These are phyloP conservation scores for Tricholomella constricta DNA, from an alignment of 768 basidiomycete genomes.

Conservation along the genomic window DNA sequence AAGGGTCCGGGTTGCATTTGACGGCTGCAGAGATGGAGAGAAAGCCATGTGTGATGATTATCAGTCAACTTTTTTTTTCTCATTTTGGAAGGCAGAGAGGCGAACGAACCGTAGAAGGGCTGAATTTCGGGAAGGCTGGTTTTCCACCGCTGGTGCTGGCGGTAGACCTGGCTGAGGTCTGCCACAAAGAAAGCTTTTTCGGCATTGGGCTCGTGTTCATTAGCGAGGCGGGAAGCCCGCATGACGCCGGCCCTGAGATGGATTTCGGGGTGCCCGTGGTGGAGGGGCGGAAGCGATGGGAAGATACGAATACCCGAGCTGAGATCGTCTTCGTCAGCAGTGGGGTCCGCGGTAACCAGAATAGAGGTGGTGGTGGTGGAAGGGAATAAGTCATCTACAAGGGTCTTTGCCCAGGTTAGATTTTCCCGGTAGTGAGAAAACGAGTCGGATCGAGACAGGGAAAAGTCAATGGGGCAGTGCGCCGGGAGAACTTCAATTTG, in stretches of 20 bases:
- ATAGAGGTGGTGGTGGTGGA: conserved; percentile 55
- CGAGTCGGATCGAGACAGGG: conserved; percentile 21
- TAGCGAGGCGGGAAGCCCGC: conserved; percentile 53
- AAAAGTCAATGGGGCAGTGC: conserved; percentile 35
- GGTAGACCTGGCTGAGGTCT: conserved; percentile 86
- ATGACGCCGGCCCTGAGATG: conserved; percentile 81
- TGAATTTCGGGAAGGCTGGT: conserved; percentile 79
- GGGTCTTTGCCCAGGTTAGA: conserved; percentile 54
- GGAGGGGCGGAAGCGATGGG: conserved; percentile 65
- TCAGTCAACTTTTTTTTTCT: too few relatives aligned
- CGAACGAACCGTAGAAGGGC: conserved; percentile 86
- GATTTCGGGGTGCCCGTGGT: conserved; percentile 67
- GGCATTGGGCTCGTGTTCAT: conserved; percentile 64
- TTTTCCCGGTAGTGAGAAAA: conserved; percentile 25
- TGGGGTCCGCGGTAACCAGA: conserved; percentile 52
- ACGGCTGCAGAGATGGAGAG: conserved; percentile 58
- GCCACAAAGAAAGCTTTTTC: conserved; percentile 97
- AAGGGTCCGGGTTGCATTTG: conserved; percentile 98
- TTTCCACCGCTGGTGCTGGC: conserved; percentile 84
- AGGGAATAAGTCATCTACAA: conserved; percentile 38
- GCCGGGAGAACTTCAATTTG: conserved; percentile 52
- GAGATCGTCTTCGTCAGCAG: conserved; percentile 21
- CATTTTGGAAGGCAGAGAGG: too few relatives aligned
- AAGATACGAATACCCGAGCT: conserved; percentile 50
- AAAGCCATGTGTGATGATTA: conserved; percentile 10